Percentiles rank a stretch among this genome's conserved stretches.
These are phyloP conservation scores for Venturia aucupariae DNA, from an alignment of 2,329 filamentous ascomycete genomes.

Conservation along the genomic window DNA sequence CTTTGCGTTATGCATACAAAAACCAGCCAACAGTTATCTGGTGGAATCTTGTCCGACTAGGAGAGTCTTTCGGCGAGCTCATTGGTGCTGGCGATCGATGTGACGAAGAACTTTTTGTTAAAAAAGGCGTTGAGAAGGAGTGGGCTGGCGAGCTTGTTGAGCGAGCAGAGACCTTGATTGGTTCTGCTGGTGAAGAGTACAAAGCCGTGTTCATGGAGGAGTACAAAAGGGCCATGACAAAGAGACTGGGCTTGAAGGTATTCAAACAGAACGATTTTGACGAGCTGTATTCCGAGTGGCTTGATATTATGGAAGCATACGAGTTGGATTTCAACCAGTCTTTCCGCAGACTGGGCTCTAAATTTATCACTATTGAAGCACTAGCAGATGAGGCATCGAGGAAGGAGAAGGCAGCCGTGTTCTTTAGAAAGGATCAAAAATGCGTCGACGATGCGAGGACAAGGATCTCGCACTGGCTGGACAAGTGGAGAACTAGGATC, in stretches of 20 bases:
- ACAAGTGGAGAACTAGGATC: conserved; percentile 63
- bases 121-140: conserved; percentile 62
- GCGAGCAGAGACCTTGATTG: conserved; percentile 77
- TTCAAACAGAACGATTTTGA: conserved; percentile 69
- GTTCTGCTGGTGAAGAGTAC: conserved; percentile 74
- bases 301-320: conserved; percentile 71
- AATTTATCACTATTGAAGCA: conserved; percentile 47
- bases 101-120: conserved; percentile 62
- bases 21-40: conserved; percentile 95
- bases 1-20: conserved; percentile 80
- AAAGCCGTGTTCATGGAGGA: conserved; percentile 79
- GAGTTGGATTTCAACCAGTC: conserved; percentile 93
- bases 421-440: conserved; percentile 68
- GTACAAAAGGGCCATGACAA: conserved; percentile 78
- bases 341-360: conserved; percentile 66
- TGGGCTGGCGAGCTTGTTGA: conserved; percentile 61
- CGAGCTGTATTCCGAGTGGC: conserved; percentile 65
- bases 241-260: conserved; percentile 64
- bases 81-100: conserved; percentile 67
- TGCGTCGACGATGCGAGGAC: conserved; percentile 52
- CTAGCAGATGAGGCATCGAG: conserved; percentile 56
- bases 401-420: conserved; percentile 55
- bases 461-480: conserved; percentile 69
- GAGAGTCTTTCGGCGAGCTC: conserved; percentile 79
- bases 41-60: conserved; percentile 94